Evolutionary conservation across 2,329 filamentous ascomycete genomes (phyloP), one percentile per base, ranked within the genome.

Genomic region (Epichloe gansuensis): DNA sequence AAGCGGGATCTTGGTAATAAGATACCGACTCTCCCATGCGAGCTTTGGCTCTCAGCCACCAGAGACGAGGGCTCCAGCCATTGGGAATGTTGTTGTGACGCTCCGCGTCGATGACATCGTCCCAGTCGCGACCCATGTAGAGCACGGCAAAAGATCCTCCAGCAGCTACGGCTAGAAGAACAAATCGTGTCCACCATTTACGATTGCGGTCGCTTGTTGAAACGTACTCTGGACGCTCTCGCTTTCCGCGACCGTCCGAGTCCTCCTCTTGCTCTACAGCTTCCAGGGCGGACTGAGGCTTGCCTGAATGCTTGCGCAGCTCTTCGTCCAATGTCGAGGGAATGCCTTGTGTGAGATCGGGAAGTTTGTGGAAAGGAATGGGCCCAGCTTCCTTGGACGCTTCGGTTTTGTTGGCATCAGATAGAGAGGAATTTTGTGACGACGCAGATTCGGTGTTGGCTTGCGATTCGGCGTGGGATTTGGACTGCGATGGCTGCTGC

Each of bases 1-100:
- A 97, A 8, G 90, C 85, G 3, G 93, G 93, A 62, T 97, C 91
- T 59, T 91, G 91, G 73, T 97, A 98, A 74, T 97, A 97, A 59
- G 83, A 86, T 55, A 93, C 77, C 53, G 89, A 81, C 57, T 87
- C 84, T 55, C 76, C 76, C 60, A 88, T 74, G 50, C 93, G 84
- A 50, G 89, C 84, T 62, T 77, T 82, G 50, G 84, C 82, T 54
- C 93, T 87, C 61, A 82, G 81, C 76, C 87, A 97, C 80, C 93
- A 93, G 34, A 86, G 74, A 2, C 71, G 73, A 1, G 85, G 67
- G 3, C 78, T 75, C 87, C 89, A 95, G 55, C 90, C 91, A 50
- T 86, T 87, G 51, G 89, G 86, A 17, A 85, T 79, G 51, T 90
- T 82, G 27, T 77, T 72, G 63, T 94, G 81, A 54, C 74, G 73